A percentile compares a stretch with the other conserved stretches of the same genome.
These are phyloP conservation scores for Cordyceps militaris DNA, from an alignment of 2,329 filamentous ascomycete genomes.

Conservation along the genomic window DNA sequence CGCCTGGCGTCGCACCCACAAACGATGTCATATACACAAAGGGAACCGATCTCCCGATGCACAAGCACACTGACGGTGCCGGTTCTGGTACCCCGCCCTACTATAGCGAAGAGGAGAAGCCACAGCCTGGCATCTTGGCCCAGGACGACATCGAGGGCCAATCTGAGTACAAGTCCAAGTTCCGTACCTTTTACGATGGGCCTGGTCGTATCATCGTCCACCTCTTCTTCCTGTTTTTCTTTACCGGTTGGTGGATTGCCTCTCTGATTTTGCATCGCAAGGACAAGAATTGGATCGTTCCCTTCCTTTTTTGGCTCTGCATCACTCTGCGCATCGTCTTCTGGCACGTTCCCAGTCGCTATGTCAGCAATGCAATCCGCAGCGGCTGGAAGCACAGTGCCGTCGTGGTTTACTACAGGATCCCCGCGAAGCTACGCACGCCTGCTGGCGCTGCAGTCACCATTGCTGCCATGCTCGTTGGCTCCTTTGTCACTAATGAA, in stretches of 20 bases:
- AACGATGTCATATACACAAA: slow-evolving; percentile 40
- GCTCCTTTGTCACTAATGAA: slow-evolving; percentile 67
- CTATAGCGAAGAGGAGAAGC: slow-evolving; percentile 35
- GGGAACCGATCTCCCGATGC: slow-evolving; percentile 17
- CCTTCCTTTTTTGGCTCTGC: slow-evolving; percentile 72
- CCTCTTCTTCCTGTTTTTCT: slow-evolving; percentile 36
- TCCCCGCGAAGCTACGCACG: slow-evolving; percentile 60
- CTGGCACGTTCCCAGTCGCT: slow-evolving; percentile 61
- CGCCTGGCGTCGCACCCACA: slow-evolving; percentile 27
- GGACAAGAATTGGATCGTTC: slow-evolving; percentile 73
- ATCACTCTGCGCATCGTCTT: slow-evolving; percentile 69
- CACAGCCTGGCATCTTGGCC: slow-evolving; percentile 25
- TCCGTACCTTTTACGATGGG: slow-evolving; percentile 32
- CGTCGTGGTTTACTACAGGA: slow-evolving; percentile 48
- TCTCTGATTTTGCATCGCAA: slow-evolving; percentile 64
- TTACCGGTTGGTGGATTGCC: slow-evolving; percentile 67
- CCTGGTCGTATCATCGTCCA: slow-evolving; percentile 41
- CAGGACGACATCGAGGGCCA: slow-evolving; percentile 20
- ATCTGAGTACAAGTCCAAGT: slow-evolving; percentile 17
- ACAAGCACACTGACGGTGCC: slow-evolving; percentile 15
- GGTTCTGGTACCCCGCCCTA: slow-evolving; percentile 24
- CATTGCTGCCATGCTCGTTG: slow-evolving; percentile 68
- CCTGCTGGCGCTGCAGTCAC: slow-evolving; percentile 56
- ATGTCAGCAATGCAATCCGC: slow-evolving; percentile 60
- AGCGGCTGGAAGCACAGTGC: slow-evolving; percentile 61